phyloP scores from a whole-genome alignment of 805 yeast genomes.

The Suhomyces prunicola region DNA sequence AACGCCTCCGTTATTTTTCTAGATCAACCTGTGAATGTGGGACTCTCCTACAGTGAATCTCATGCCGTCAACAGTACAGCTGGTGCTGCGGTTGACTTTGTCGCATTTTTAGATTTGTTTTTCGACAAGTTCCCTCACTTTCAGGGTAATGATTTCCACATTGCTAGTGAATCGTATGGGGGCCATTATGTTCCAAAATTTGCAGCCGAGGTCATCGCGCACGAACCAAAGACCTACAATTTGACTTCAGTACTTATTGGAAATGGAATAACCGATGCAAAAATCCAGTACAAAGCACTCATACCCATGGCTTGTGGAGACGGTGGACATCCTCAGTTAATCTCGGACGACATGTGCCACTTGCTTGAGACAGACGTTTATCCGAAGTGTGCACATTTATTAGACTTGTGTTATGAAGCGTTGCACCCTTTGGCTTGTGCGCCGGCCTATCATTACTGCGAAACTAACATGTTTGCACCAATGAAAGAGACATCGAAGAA shows the following conservation, averaged over 20 bases:
- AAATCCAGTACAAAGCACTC: slow-evolving; percentile 36
- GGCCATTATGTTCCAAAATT: slow-evolving; percentile 24
- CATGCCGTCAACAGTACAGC: slow-evolving; percentile 12
- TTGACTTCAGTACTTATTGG: slow-evolving; percentile 41
- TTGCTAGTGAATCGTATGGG: slow-evolving; percentile 25
- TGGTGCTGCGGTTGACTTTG: slow-evolving; percentile 18
- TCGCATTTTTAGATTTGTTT: slow-evolving; percentile 21
- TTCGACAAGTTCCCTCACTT: slow-evolving; percentile 20
- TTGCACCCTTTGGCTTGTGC: slow-evolving; percentile 36
- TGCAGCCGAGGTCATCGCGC: slow-evolving; percentile 18
- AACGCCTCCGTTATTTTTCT: slow-evolving; percentile 26
- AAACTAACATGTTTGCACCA: slow-evolving; percentile 24
- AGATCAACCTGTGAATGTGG: slow-evolving; percentile 25
- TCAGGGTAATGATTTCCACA: slow-evolving; percentile 17
- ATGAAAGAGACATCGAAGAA: slow-evolving; percentile 50
- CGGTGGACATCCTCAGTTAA: slow-evolving; percentile 39
- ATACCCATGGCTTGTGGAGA: slow-evolving; percentile 46
- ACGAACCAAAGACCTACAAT: slow-evolving; percentile 21
- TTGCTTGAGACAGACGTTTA: slow-evolving; percentile 29
- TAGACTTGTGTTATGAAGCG: slow-evolving; percentile 29
- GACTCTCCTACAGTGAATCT: slow-evolving; percentile 18
- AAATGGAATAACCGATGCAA: slow-evolving; percentile 43
- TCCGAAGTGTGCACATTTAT: slow-evolving; percentile 32
- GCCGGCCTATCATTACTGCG: slow-evolving; percentile 36
- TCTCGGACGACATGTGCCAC: slow-evolving; percentile 28